Percentiles rank a stretch among this genome's conserved stretches.
These are phyloP conservation scores for Amanita pseudoporphyria DNA, from an alignment of 768 basidiomycete genomes.

Conservation along the genomic window DNA sequence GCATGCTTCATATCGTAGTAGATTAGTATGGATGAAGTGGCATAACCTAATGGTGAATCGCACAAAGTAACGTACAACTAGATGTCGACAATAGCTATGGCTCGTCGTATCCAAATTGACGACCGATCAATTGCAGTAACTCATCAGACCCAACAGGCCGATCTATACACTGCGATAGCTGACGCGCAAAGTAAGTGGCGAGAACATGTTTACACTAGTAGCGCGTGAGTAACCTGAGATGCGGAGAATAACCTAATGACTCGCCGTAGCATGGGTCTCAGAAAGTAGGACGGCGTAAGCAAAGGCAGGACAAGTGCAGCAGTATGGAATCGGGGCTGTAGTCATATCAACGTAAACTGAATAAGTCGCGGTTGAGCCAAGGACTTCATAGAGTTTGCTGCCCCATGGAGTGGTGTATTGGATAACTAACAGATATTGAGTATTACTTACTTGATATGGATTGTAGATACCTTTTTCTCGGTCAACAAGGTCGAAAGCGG, in stretches of 20 bases:
- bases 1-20: not conserved
- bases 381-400: slow-evolving; percentile 52
- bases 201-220: slow-evolving; percentile 74
- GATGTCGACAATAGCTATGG: not conserved
- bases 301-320: slow-evolving; percentile 74
- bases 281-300: slow-evolving; percentile 50
- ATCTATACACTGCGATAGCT: slow-evolving; percentile 40
- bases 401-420: slow-evolving; percentile 50
- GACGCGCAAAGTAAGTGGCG: slow-evolving; percentile 51
- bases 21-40: no score
- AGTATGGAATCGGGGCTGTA: slow-evolving; percentile 34
- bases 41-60: no score
- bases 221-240: slow-evolving; percentile 7
- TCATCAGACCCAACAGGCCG: slow-evolving; percentile 37
- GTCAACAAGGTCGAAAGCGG: slow-evolving; percentile 74
- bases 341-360: slow-evolving; percentile 40
- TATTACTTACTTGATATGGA: not conserved
- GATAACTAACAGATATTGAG: slow-evolving; percentile 36
- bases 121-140: slow-evolving; percentile 31
- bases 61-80: not conserved
- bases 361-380: slow-evolving; percentile 57
- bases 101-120: slow-evolving; percentile 18
- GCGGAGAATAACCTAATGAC: slow-evolving; percentile 6
- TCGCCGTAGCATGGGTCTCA: slow-evolving; percentile 56
- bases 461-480: slow-evolving; percentile 42